phyloP scores from a whole-genome alignment of 2,329 filamentous ascomycete species.

The Clonostachys rosea region DNA sequence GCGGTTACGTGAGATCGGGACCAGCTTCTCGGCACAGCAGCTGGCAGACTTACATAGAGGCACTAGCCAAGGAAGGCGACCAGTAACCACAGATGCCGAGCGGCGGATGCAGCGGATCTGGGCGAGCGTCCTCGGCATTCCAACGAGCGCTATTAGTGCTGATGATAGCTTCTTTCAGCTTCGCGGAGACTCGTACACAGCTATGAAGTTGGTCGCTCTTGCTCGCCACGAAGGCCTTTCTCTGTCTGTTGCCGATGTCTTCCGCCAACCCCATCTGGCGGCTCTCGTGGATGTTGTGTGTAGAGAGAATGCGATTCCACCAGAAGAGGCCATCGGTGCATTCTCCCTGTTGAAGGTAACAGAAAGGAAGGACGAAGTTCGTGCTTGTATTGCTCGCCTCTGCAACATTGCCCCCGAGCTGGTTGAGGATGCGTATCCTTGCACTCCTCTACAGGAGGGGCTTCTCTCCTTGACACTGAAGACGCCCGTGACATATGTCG shows the following conservation, averaged over 20 bases:
- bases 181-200: constrained; percentile 41
- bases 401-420: too few species aligned
- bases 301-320: background rate
- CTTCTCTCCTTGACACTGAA: background rate
- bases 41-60: constrained; percentile 18
- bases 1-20: constrained; percentile 28
- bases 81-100: background rate
- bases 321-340: too few species aligned
- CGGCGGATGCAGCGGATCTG: constrained; percentile 20
- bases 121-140: constrained; percentile 24
- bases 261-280: constrained; percentile 11
- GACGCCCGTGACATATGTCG: background rate
- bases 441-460: constrained; percentile 3
- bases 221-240: constrained; percentile 28
- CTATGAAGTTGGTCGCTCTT: constrained; percentile 41
- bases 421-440: constrained; percentile 1
- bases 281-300: background rate
- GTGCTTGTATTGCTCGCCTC: too few species aligned
- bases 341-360: too few species aligned
- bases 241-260: constrained; percentile 39
- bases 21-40: constrained; percentile 24
- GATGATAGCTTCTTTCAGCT: constrained; percentile 43
- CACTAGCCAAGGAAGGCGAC: background rate
- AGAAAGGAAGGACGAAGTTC: too few species aligned
- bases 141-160: constrained; percentile 22